Conservation (phyloP, 1,284 basidiomycete species). For the Volvariella surrecta region DNA sequence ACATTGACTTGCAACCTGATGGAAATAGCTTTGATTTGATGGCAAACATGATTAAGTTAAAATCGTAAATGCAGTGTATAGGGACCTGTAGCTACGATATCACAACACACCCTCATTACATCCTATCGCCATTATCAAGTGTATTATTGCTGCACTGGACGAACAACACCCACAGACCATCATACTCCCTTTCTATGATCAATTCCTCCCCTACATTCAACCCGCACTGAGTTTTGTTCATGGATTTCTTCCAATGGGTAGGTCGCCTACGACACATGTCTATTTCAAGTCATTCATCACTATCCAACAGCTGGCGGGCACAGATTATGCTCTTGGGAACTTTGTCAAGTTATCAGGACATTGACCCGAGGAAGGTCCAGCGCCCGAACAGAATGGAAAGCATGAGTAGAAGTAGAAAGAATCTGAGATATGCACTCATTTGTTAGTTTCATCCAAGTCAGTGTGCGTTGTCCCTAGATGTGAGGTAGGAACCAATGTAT, state of each 20-base stretch:
- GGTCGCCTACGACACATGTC: slow-evolving; percentile 15
- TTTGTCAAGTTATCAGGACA: slow-evolving; percentile 34
- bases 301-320: slow-evolving; percentile 21
- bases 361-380: slow-evolving; percentile 25
- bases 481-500: too few relatives aligned
- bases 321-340: slow-evolving; percentile 34
- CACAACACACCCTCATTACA: slow-evolving; percentile 67
- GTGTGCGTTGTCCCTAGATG: too few relatives aligned
- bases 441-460: too few relatives aligned
- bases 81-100: too few relatives aligned
- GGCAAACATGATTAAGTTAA: slow-evolving; percentile 71
- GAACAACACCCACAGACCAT: slow-evolving; percentile 67
- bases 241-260: slow-evolving; percentile 69
- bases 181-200: slow-evolving; percentile 64
- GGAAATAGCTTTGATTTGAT: slow-evolving; percentile 97
- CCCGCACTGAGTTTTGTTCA: slow-evolving; percentile 63
- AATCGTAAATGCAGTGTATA: too few relatives aligned
- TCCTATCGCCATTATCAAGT: slow-evolving; percentile 70
- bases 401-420: slow-evolving; percentile 2
- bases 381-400: slow-evolving; percentile 9
- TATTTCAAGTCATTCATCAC: slow-evolving; percentile 2
- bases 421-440: too few relatives aligned
- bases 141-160: slow-evolving; percentile 73
- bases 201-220: slow-evolving; percentile 47
- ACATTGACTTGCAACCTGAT: slow-evolving; percentile 79